Conservation (phyloP, 225 moss, liverwort and hornwort genomes). For the Pseudoscleropodium purum region DNA sequence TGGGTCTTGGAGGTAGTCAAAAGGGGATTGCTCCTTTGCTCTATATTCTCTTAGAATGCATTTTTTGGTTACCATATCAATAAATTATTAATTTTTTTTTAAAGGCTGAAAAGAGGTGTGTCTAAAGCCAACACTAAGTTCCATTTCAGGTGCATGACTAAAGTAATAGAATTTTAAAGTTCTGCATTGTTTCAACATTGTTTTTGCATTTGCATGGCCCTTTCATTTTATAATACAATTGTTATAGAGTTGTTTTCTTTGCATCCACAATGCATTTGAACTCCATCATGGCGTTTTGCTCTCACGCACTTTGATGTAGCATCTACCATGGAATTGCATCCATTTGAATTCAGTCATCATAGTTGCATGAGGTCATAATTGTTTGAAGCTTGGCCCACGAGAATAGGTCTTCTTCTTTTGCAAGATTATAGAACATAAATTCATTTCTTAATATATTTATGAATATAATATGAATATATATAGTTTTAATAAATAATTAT, state of each 20-base stretch:
- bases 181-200: not conserved
- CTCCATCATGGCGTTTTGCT: not conserved
- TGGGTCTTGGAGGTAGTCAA: not conserved
- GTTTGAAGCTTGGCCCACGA: not conserved
- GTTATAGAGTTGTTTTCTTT: not conserved
- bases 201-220: not conserved
- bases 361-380: rapidly evolving
- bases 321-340: too few species aligned
- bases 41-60: too few species aligned
- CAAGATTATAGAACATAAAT: not conserved
- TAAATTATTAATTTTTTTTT: not conserved
- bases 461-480: not conserved
- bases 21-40: not conserved
- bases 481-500: too few species aligned
- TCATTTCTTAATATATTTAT: not conserved
- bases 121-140: not conserved
- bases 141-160: not conserved
- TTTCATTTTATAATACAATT: not conserved
- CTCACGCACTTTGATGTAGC: not conserved
- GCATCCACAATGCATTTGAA: not conserved
- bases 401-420: not conserved
- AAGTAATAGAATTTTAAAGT: not conserved
- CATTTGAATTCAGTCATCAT: not conserved
- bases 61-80: too few species aligned
- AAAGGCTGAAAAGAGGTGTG: not conserved